Base-by-base conservation (phyloP, 1,284 basidiomycete species). In the Salmacisia buchloeana region DNA sequence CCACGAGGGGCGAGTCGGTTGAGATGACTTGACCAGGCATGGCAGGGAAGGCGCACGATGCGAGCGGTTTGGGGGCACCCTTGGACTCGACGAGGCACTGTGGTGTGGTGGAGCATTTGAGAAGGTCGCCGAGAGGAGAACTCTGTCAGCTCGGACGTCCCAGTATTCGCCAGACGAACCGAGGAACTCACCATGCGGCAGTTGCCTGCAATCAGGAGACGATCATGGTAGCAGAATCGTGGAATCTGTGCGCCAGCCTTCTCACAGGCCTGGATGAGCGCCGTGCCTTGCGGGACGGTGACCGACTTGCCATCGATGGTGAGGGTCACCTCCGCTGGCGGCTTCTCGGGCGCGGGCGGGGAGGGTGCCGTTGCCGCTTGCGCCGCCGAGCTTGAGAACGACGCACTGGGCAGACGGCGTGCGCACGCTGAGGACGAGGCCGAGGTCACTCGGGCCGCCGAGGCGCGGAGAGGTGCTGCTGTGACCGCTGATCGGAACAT, bases 11-110 rank as follows among this genome's bases (percentile, higher is more conserved):
- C 2, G 92, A 90, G 81, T 97, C 93, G 62, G 96, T 99, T 81
- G 89, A 96, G 61, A 99, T 93, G 80, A 93, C 93, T 59, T 92
- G 85, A 61, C 94, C 94, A 59, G 92, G 91, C 92, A 97, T 94
- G 46, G 94, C 94, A 56, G 94, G 96, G 90, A 96, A 94, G 12
- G 94, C 94, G 80, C 94, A 83, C 23, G 82, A 82, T 1, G 82
- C 81, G 49, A 69, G 80, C 87, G 93, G 93, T 83, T 96, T 96
- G 62, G 92, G 92, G 65, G 93, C 92, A 69, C 91, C 86, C 81
- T 94, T 78, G 64, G 96, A 92, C 82, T 98, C 94, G 62, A 98
- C 94, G 52, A 98, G 83, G 82, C 94, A 98, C 94, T 54, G 96
- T 96, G 78, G 90, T 5, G 5, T 5, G 39, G 4, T 21, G 23